A percentile compares a stretch with the other conserved stretches of the same genome.
Conservation (phyloP, 305 asterid genomes). For the Nicotiana rustica region DNA sequence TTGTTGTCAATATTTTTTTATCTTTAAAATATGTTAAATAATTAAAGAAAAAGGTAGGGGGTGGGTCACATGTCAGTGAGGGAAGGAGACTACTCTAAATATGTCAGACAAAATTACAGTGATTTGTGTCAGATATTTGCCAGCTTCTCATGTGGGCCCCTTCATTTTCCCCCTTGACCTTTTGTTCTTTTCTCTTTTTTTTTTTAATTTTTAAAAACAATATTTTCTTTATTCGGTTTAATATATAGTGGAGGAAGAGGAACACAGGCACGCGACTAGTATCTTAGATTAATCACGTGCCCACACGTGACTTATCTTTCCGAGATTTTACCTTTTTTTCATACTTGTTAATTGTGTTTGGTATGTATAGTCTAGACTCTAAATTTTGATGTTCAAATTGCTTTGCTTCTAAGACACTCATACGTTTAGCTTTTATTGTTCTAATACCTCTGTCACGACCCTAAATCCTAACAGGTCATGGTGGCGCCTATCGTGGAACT, state of each 20-base stretch:
- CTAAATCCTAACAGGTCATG: too few relatives aligned
- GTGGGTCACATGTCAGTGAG: background rate
- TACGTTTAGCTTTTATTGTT: too few relatives aligned
- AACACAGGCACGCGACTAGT: background rate
- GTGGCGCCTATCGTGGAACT: too few relatives aligned
- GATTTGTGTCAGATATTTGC: conserved; percentile 14
- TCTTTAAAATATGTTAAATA: background rate
- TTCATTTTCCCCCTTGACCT: background rate
- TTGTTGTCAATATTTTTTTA: too few relatives aligned
- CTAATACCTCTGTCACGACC: too few relatives aligned
- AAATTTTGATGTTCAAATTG: too few relatives aligned
- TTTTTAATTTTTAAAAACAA: too few relatives aligned
- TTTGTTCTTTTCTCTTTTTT: background rate
- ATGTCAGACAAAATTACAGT: background rate
- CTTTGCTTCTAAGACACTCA: too few relatives aligned
- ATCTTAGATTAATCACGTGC: conserved; percentile 20
- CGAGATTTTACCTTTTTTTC: background rate
- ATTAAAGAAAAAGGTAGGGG: background rate
- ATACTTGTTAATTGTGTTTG: too few relatives aligned
- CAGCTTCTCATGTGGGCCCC: conserved; percentile 19
- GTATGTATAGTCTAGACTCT: too few relatives aligned
- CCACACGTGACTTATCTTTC: conserved; percentile 15
- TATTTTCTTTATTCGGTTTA: background rate
- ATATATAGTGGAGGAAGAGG: background rate
- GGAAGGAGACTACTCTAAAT: background rate